phyloP scores from a whole-genome alignment of 306 rosid species.

The Phaseolus lunatus region DNA sequence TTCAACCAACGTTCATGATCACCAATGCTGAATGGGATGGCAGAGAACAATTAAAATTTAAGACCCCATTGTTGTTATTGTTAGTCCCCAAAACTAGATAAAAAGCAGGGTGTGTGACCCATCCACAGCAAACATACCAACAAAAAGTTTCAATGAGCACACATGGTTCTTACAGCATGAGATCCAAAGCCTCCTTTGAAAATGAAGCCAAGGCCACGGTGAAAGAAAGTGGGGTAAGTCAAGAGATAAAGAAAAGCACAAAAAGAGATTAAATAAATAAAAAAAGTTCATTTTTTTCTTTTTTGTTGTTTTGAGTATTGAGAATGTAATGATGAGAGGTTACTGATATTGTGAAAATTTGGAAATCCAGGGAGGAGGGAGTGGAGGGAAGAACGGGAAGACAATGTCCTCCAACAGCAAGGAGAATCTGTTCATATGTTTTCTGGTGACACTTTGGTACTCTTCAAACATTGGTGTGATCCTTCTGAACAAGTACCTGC shows the following conservation, averaged over 20 bases:
- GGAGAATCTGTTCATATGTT: constrained; percentile 64
- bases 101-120: background rate
- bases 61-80: background rate
- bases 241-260: background rate
- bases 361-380: constrained; percentile 46
- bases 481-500: constrained; percentile 87
- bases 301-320: constrained; percentile 12
- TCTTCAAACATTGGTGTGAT: constrained; percentile 95
- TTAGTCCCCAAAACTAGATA: background rate
- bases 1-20: constrained; percentile 37
- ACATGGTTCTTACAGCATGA: constrained; percentile 47
- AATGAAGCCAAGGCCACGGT: constrained; percentile 40
- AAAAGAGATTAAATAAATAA: background rate
- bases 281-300: background rate
- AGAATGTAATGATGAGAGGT: constrained; percentile 41
- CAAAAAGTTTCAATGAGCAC: constrained; percentile 40
- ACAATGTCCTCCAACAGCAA: constrained; percentile 56
- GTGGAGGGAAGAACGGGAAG: constrained; percentile 45
- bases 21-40: constrained; percentile 24
- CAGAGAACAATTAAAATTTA: background rate
- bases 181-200: constrained; percentile 47
- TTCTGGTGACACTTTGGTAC: constrained; percentile 80
- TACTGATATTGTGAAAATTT: constrained; percentile 35
- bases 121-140: background rate
- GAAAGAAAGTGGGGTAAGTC: constrained; percentile 44